phyloP scores from a whole-genome alignment of 129 eudicot species.

The Solidago caesia region DNA sequence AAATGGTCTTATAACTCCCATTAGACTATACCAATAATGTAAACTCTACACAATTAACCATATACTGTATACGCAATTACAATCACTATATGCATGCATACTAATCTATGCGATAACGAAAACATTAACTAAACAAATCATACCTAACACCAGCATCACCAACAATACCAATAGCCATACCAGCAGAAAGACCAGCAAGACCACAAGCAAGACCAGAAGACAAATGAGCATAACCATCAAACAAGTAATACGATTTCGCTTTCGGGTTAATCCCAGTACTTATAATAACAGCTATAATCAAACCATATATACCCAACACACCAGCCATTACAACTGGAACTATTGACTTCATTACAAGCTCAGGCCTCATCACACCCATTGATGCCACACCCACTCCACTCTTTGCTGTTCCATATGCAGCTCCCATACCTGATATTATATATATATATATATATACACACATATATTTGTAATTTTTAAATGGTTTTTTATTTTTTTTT shows the following conservation, averaged over 20 bases:
- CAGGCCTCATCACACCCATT: constrained; percentile 93
- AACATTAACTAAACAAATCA: neutral
- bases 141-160: constrained; percentile 89
- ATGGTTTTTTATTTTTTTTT: no score
- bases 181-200: constrained; percentile 81
- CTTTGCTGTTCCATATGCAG: constrained; percentile 87
- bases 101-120: neutral
- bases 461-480: neutral
- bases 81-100: no score
- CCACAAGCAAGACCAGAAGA: constrained; percentile 91
- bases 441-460: neutral
- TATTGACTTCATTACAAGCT: constrained; percentile 82
- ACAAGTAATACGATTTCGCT: constrained; percentile 70
- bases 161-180: constrained; percentile 86
- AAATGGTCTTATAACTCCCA: no score
- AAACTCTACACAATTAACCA: neutral
- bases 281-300: constrained; percentile 82
- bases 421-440: constrained; percentile 68
- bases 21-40: no score
- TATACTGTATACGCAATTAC: neutral
- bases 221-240: constrained; percentile 80
- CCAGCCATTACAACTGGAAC: constrained; percentile 96
- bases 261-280: constrained; percentile 90
- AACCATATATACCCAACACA: constrained; percentile 77
- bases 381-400: constrained; percentile 95